phyloP scores from a whole-genome alignment of 1,284 basidiomycete species.

The Irpex sp. region DNA sequence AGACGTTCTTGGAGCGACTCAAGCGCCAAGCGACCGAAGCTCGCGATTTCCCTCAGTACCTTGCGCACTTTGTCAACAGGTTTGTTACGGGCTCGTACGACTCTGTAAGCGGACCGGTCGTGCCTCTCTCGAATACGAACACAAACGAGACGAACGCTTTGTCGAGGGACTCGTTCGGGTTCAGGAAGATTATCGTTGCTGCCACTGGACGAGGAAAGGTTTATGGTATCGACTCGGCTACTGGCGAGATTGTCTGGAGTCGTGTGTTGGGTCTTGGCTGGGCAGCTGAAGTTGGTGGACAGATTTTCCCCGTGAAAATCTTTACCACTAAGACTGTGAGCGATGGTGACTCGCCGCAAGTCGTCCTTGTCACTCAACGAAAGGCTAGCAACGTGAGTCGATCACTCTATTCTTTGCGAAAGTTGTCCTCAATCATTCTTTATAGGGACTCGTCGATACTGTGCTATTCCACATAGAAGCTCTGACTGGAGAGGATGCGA shows the following conservation, averaged over 20 bases:
- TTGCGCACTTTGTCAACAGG: constrained; percentile 64
- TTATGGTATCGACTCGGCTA: constrained; percentile 80
- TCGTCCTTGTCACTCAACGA: constrained; percentile 60
- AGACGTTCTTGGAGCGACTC: constrained; percentile 57
- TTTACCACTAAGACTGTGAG: constrained; percentile 49
- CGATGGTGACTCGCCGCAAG: constrained; percentile 48
- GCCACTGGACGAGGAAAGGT: constrained; percentile 76
- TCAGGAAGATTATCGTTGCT: constrained; percentile 80
- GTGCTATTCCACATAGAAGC: constrained; percentile 80
- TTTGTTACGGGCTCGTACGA: constrained; percentile 73
- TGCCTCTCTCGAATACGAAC: constrained; percentile 37
- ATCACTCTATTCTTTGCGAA: constrained; percentile 1
- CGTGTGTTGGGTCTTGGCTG: constrained; percentile 65
- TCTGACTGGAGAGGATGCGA: constrained; percentile 64
- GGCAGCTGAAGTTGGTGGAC: constrained; percentile 52
- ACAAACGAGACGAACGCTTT: constrained; percentile 36
- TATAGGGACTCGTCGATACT: constrained; percentile 57
- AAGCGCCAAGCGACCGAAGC: constrained; percentile 61
- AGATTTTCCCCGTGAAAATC: constrained; percentile 54
- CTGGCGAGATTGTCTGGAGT: constrained; percentile 76
- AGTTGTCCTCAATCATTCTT: background rate
- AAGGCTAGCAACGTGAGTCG: constrained; percentile 54
- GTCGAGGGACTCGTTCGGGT: constrained; percentile 80
- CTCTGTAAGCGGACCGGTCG: constrained; percentile 38
- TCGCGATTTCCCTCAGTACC: constrained; percentile 70